Evolutionary conservation across 1,284 basidiomycete genomes (phyloP).

Genomic region (Papiliotrema terrestris): DNA sequence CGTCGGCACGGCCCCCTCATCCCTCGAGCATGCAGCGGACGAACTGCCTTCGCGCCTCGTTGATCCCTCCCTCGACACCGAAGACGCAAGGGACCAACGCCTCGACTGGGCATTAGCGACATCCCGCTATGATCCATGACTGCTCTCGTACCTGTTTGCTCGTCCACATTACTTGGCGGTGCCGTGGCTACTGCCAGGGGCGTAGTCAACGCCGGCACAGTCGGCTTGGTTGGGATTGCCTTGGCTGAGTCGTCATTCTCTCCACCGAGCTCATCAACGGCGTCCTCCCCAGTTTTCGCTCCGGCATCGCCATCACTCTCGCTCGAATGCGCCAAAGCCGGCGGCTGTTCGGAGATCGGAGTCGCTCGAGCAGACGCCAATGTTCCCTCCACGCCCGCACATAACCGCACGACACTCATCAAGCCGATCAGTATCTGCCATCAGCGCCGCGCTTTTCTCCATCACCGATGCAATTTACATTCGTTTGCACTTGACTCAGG

Average conservation of each 20-base stretch:
- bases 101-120: neutral
- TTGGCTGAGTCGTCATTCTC: neutral
- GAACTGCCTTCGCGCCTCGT: slow-evolving; percentile 1
- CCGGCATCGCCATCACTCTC: neutral
- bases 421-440: slow-evolving; percentile 27
- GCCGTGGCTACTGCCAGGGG: no score
- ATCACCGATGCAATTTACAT: slow-evolving; percentile 21
- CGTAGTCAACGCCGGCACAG: no score
- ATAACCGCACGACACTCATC: slow-evolving; percentile 28
- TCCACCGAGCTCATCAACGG: neutral
- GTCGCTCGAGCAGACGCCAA: no score
- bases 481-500: slow-evolving; percentile 31
- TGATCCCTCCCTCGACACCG: neutral
- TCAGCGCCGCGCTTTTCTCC: neutral
- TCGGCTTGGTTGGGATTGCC: neutral
- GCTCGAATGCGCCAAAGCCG: neutral
- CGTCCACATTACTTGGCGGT: neutral
- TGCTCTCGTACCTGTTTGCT: neutral
- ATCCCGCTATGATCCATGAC: no score
- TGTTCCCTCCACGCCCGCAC: slow-evolving; percentile 3
- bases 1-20: neutral
- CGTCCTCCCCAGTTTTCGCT: neutral
- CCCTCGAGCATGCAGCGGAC: slow-evolving; percentile 9
- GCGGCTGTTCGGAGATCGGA: neutral
- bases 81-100: slow-evolving; percentile 6